Evolutionary conservation across 192 early-diverging fungal species (phyloP).

Genomic region (Chytriomyces confervae): DNA sequence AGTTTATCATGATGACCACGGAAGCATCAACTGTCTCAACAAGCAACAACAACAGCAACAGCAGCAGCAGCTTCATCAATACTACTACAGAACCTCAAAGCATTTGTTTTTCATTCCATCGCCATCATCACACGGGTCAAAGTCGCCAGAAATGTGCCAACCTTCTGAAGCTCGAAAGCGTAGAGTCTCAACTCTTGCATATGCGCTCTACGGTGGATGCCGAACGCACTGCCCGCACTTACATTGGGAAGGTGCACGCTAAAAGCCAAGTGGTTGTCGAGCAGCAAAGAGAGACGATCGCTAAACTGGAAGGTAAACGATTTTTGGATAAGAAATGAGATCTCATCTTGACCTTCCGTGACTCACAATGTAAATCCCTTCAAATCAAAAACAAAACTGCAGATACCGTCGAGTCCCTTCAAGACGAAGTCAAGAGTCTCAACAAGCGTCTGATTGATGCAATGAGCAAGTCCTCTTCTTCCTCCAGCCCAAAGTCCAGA

Average conservation of each 20-base stretch:
- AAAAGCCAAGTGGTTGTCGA: conserved; percentile 10
- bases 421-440: conserved; percentile 12
- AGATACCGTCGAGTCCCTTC: conserved; percentile 5
- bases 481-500: background rate
- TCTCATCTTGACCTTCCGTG: background rate
- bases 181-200: conserved; percentile 1
- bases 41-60: too few species aligned
- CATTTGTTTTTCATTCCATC: too few species aligned
- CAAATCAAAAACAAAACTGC: background rate
- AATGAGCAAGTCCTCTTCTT: background rate
- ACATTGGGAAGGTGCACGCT: conserved; percentile 13
- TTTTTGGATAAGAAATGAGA: background rate
- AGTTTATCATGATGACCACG: too few species aligned
- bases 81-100: too few species aligned
- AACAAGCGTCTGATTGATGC: conserved; percentile 9
- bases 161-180: background rate
- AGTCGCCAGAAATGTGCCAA: background rate
- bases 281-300: conserved; percentile 12
- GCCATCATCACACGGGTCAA: too few species aligned
- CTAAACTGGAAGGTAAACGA: conserved; percentile 2
- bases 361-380: background rate
- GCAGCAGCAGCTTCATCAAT: too few species aligned
- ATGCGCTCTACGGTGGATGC: conserved; percentile 17
- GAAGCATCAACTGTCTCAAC: too few species aligned
- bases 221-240: background rate